These are phyloP conservation scores for Exobasidium cylindrosporum DNA, from an alignment of 1,284 basidiomycete genomes.

Conservation along the genomic window DNA sequence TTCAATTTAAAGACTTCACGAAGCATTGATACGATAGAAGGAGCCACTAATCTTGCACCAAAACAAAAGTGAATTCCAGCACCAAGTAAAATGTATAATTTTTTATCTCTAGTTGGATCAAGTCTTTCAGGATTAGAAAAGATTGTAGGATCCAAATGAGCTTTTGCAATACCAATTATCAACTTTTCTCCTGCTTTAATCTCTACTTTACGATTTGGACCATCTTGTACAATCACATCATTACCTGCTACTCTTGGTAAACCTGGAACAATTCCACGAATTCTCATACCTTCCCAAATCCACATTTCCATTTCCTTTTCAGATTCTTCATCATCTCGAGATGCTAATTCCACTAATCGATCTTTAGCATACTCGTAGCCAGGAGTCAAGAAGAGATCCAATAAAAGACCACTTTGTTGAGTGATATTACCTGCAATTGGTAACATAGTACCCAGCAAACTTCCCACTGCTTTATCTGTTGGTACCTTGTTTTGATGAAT, in stretches of 20 bases:
- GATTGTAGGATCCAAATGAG: slow-evolving; percentile 57
- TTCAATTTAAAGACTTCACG: slow-evolving; percentile 10
- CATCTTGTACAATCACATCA: slow-evolving; percentile 18
- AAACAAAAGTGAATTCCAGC: slow-evolving; percentile 62
- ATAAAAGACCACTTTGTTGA: slow-evolving; percentile 21
- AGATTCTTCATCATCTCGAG: slow-evolving; percentile 17
- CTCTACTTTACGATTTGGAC: slow-evolving; percentile 14
- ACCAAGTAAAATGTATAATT: slow-evolving; percentile 59
- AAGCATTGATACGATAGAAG: slow-evolving; percentile 60
- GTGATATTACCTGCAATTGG: slow-evolving; percentile 27
- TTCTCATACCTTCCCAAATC: slow-evolving; percentile 26
- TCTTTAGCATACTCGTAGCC: slow-evolving; percentile 18
- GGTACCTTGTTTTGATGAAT: slow-evolving; percentile 11
- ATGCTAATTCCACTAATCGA: slow-evolving; percentile 21
- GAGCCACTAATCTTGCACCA: slow-evolving; percentile 13
- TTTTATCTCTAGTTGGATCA: slow-evolving; percentile 56
- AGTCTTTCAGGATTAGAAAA: slow-evolving; percentile 62
- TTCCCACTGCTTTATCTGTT: slow-evolving; percentile 13
- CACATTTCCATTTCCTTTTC: slow-evolving; percentile 22
- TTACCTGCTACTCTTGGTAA: slow-evolving; percentile 19
- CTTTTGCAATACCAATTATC: slow-evolving; percentile 26
- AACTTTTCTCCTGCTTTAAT: slow-evolving; percentile 36
- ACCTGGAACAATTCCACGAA: slow-evolving; percentile 21
- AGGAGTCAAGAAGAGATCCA: slow-evolving; percentile 23
- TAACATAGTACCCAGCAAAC: slow-evolving; percentile 19